Evolutionary conservation across 2,329 filamentous ascomycete genomes (phyloP).

Genomic region (Neocucurbitaria cava): DNA sequence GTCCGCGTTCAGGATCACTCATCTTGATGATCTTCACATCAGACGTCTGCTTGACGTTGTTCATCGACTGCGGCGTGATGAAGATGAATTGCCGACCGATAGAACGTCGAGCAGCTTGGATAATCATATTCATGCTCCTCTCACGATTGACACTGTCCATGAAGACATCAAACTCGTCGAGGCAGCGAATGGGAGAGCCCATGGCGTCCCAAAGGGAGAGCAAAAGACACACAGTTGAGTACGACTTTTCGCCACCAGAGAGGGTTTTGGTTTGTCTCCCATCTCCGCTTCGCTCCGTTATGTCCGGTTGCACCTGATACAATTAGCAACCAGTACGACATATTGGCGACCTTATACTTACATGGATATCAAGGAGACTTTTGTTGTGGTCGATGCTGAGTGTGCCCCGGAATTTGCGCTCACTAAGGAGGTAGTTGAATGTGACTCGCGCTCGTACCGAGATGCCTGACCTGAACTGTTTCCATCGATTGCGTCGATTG

Average conservation of each 20-base stretch:
- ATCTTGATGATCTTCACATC: constrained; percentile 83
- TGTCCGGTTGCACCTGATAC: constrained; percentile 67
- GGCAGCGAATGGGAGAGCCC: constrained; percentile 90
- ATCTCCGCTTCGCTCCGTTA: constrained; percentile 70
- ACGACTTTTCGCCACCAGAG: constrained; percentile 96
- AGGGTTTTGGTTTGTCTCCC: constrained; percentile 89
- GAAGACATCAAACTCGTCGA: constrained; percentile 99
- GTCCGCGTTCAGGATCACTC: constrained; percentile 60
- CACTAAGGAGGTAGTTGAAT: constrained; percentile 87
- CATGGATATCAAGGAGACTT: constrained; percentile 78
- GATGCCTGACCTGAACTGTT: constrained; percentile 81
- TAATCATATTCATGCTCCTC: constrained; percentile 92
- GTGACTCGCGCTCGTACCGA: constrained; percentile 84
- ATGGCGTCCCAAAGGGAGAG: constrained; percentile 97
- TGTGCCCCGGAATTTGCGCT: constrained; percentile 85
- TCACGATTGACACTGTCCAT: constrained; percentile 98
- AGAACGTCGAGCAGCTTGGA: constrained; percentile 81
- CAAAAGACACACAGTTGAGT: constrained; percentile 93
- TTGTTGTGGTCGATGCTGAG: constrained; percentile 78
- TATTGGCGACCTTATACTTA: constrained; percentile 44
- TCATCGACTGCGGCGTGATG: constrained; percentile 90
- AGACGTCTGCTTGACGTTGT: constrained; percentile 50
- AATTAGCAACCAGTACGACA: constrained; percentile 5
- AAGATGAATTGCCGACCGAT: constrained; percentile 95
- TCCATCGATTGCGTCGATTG: constrained; percentile 77